Percentiles rank a stretch among this genome's conserved stretches.
Conservation (phyloP, 164 flowering plant genomes). For the Piper longum region DNA sequence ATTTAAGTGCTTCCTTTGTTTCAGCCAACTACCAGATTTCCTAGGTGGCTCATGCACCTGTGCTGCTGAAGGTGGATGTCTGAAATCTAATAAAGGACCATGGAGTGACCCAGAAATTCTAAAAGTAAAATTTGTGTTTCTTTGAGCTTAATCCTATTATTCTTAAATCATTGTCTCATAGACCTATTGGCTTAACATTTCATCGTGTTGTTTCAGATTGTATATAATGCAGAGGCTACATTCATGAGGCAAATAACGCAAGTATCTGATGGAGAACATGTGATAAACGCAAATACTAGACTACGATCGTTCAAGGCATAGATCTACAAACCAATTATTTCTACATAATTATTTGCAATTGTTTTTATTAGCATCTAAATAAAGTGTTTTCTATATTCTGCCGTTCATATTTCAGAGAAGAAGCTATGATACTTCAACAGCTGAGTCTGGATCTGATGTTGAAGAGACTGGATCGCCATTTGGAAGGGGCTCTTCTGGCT, state of each 20-base stretch:
- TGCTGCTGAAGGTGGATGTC: conserved; percentile 73
- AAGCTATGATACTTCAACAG: conserved; percentile 35
- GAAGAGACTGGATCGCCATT: conserved; percentile 46
- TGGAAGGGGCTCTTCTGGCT: conserved; percentile 21
- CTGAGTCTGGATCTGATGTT: conserved; percentile 49
- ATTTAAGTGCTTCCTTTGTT: conserved; percentile 3
- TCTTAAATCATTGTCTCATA: too few species aligned
- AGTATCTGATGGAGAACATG: conserved; percentile 28
- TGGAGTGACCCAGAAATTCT: conserved; percentile 85
- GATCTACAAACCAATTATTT: background rate
- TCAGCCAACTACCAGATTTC: conserved; percentile 94
- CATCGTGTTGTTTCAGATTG: conserved; percentile 31
- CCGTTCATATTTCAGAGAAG: conserved; percentile 31
- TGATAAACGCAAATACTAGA: conserved; percentile 26
- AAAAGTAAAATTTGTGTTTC: conserved; percentile 29
- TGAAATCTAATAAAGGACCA: conserved; percentile 76
- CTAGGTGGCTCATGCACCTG: conserved; percentile 90
- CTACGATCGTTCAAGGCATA: conserved; percentile 39
- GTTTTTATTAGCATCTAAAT: background rate
- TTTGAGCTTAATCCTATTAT: background rate
- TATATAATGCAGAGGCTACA: conserved; percentile 42
- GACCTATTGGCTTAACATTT: too few species aligned
- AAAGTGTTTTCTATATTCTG: background rate
- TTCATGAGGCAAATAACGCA: conserved; percentile 36
- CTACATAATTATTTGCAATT: too few species aligned